Base-by-base conservation (phyloP, 345 rosid genomes). In the Punica granatum region DNA sequence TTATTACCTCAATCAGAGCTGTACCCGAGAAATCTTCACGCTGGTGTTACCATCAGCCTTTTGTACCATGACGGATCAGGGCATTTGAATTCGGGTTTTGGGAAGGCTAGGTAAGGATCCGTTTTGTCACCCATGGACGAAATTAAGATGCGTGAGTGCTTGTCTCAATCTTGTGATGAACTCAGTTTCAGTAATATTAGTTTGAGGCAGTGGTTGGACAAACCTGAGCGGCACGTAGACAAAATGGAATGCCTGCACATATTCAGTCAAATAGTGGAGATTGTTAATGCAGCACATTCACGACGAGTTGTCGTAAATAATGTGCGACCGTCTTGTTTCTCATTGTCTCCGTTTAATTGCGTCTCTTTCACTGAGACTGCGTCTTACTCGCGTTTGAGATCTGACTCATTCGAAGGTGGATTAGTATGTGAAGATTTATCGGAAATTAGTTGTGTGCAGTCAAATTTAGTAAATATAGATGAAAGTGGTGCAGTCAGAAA, bases 201-300 rank as follows among this genome's bases (percentile, higher is more conserved):
- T 79, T 79, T 94, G 82, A 85, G 99, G 73, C 92, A 88, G 61
- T 94, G 97, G 99, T 72, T 94, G 72, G 97, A 94, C 75, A 88
- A 84, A 67, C 95, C 90, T 0, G 86, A 86, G 60, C 74, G 97
- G n/a, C 63, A 76, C 18, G 84, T 89, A 4, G 95, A 91, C 77
- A 85, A 79, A 63, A 80, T 79, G n/a, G 92, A 88, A 73, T 91
- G 99, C 73, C 83, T 89, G 79, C 96, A 91, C 78, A 75, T 94
- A 74, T 94, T 94, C 80, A 88, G 90, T 74, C 97, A 94, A 76
- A 84, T 90, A 68, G 95, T 85, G 33, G 96, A 82, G 78, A 88
- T 86, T 70, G 95, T 94, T 46, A 83, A 84, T 76, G 79, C 67
- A 33, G 95, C 99, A 37, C 96, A 94, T 81, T 87, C 95, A 28